Conservation (phyloP, 78 protist species). For the Mantamonas sphyraenae region DNA sequence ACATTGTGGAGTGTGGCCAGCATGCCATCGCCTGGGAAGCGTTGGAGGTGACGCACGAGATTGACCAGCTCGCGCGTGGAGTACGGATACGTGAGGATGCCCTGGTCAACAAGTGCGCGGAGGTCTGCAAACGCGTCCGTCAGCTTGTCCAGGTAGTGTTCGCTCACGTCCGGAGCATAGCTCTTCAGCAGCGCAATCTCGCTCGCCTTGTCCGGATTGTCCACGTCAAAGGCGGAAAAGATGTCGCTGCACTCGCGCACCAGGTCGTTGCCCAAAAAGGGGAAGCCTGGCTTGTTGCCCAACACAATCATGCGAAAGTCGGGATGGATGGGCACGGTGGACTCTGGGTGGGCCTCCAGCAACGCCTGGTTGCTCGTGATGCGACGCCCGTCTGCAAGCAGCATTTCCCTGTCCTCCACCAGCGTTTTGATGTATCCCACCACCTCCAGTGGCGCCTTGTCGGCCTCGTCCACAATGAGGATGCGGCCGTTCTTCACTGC, state of each 20-base stretch:
- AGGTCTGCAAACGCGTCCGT: constrained; percentile 16
- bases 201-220: constrained; percentile 29
- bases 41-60: constrained; percentile 23
- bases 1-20: constrained; percentile 21
- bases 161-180: constrained; percentile 35
- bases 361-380: neutral
- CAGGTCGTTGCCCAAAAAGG: constrained; percentile 71
- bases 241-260: constrained; percentile 53
- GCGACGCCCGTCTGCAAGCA: constrained; percentile 40
- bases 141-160: neutral
- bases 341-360: neutral
- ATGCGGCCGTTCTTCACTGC: constrained; percentile 46
- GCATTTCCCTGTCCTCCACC: constrained; percentile 47
- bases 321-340: constrained; percentile 26
- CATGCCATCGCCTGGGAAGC: constrained; percentile 32
- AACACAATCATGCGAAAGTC: constrained; percentile 58
- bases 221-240: constrained; percentile 12
- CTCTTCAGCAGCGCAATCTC: constrained; percentile 13
- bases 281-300: constrained; percentile 75
- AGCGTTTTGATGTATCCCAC: constrained; percentile 37
- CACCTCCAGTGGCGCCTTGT: constrained; percentile 68
- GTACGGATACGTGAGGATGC: constrained; percentile 18
- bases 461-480: constrained; percentile 74
- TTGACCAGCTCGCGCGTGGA: constrained; percentile 35
- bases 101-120: neutral